A percentile compares a stretch with the other conserved stretches of the same genome.
phyloP scores from a whole-genome alignment of 202 grass and related monocot genomes.

The Panicum virgatum region DNA sequence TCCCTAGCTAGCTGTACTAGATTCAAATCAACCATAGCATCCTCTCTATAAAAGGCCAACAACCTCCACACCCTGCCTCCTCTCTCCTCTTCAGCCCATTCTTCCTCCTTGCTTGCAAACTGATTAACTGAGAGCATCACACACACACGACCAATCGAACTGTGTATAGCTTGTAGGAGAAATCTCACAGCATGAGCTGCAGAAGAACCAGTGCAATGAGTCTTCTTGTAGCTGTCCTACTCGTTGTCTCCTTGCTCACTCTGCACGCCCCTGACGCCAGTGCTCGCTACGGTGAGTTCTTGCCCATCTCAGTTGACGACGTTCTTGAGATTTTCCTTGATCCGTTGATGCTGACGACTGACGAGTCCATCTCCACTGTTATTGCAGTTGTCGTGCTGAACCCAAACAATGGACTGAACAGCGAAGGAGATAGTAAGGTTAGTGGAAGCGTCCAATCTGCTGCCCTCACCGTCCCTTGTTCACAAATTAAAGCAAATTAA shows the following conservation, averaged over 20 bases:
- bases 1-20: not conserved
- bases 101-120: not conserved
- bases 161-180: too few species aligned
- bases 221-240: not conserved
- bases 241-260: conserved; percentile 30
- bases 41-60: conserved; percentile 35
- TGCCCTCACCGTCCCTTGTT: not conserved
- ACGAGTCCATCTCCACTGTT: not conserved
- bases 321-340: conserved; percentile 2
- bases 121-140: not conserved
- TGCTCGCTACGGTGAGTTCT: conserved; percentile 51
- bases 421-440: not conserved
- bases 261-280: conserved; percentile 3
- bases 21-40: not conserved
- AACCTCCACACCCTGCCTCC: not conserved
- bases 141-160: not conserved
- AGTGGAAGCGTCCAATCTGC: not conserved
- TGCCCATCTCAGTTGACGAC: not conserved
- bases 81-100: conserved; percentile 7
- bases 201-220: not conserved
- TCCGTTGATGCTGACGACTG: not conserved
- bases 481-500: not conserved
- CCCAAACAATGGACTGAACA: not conserved
- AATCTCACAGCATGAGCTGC: not conserved
- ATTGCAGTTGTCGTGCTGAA: conserved; percentile 28